Base-by-base conservation (phyloP, 2,329 filamentous ascomycete genomes). In the Aspergillus neoniger region DNA sequence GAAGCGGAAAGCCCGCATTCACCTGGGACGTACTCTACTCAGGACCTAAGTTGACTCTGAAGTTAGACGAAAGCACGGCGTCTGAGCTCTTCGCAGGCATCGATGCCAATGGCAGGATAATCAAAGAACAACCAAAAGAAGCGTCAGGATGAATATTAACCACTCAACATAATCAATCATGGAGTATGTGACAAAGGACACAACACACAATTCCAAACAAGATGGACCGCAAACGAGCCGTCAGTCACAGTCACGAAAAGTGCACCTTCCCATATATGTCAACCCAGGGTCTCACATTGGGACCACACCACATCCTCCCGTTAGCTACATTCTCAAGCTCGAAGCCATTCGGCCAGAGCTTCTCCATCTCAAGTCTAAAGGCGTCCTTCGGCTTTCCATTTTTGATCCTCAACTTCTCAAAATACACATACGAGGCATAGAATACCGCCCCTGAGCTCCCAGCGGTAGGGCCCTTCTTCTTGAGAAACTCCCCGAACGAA, bases 371-470 rank as follows among this genome's bases (percentile, higher is more conserved):
- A 62, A 76, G 53, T 12, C 84, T 74, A 66, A 81, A 79, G 67
- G 82, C 78, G 17, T 71, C 77, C 75, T 86, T 86, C 48, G 80
- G 74, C 70, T 83, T 85, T 0, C 75, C 73, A 55, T 83, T 76
- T 66, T 78, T 78, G 57, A 87, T 72, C 15, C 84, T 74, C 65
- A 82, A 63, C 75, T 87, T 87, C 74, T 88, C 84, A 65, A 87
- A 87, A 69, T 81, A 86, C 19, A 85, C 79, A 67, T 87, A 87
- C 0, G 76, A 78, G 3, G 79, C 80, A 64, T 87, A 86, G 67
- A 81, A 87, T 1, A 82, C 74, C 8, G 66, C 64, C 55, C 75
- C 82, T 2, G 78, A 81, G 56, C 83, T 83, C 4, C 85, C 85
- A 2, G 76, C 74, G 9, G 72, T 74, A 0, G 78, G 59, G 0